phyloP scores from a whole-genome alignment of 225 moss, liverwort and hornwort genomes.

The Pleurozium schreberi region DNA sequence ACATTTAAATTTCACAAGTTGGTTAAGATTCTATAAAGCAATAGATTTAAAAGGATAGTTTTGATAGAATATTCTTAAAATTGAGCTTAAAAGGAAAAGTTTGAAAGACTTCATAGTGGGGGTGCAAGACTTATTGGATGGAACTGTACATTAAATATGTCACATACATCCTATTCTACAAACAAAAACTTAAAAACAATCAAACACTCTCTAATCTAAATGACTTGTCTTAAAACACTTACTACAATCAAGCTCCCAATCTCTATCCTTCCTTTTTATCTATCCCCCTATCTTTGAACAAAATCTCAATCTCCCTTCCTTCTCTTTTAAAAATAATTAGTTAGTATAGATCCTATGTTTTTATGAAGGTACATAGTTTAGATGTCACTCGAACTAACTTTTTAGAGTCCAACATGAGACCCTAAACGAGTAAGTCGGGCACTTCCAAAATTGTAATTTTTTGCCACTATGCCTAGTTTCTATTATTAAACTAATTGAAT shows the following conservation, averaged over 20 bases:
- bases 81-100: no score
- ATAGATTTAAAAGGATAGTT: no score
- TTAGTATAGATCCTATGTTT: background rate
- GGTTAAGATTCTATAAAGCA: no score
- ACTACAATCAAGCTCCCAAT: background rate
- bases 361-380: accelerated
- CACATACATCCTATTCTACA: background rate
- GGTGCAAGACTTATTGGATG: no score
- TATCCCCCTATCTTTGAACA: background rate
- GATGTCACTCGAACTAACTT: accelerated
- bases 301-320: background rate
- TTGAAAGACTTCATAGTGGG: no score
- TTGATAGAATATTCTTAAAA: no score
- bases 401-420: background rate
- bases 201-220: background rate
- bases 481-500: no score
- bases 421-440: background rate
- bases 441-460: no score
- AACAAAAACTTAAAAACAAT: background rate
- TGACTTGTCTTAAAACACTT: background rate
- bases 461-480: no score
- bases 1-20: no score
- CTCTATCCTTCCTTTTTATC: background rate
- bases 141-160: no score
- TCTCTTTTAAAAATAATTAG: background rate